Conservation (phyloP, 169 alveolate genomes). For the Plasmodium vivax region DNA sequence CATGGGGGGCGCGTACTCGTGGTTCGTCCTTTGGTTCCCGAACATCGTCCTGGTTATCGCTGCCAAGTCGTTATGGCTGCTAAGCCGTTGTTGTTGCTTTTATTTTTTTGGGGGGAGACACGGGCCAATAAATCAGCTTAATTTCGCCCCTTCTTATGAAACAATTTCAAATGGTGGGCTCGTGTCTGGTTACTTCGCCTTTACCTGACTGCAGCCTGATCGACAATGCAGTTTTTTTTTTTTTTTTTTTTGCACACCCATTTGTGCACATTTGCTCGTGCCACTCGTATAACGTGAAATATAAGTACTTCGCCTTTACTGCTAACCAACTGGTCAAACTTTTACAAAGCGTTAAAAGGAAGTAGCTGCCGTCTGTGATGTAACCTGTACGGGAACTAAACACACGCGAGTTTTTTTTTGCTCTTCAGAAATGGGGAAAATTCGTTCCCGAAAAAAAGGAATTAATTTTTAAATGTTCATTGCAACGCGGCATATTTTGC, state of each 20-base stretch:
- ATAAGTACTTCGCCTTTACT: background rate
- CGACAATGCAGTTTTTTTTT: background rate
- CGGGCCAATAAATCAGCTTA: background rate
- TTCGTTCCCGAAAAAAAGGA: background rate
- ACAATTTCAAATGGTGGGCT: background rate
- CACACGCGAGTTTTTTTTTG: background rate
- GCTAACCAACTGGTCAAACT: background rate
- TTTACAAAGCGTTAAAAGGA: background rate
- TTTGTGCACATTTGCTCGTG: background rate
- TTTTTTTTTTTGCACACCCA: background rate
- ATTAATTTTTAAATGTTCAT: background rate
- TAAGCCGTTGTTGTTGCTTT: background rate
- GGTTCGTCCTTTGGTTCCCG: slow-evolving; percentile 11
- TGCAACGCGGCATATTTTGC: background rate
- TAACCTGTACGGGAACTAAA: background rate
- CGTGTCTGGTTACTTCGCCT: background rate
- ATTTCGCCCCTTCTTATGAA: background rate
- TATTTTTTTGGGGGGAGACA: background rate
- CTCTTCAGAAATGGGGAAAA: background rate
- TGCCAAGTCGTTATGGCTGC: background rate
- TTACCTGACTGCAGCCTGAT: background rate
- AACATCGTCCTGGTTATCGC: background rate
- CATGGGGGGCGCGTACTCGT: slow-evolving; percentile 51
- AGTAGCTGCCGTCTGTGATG: background rate
- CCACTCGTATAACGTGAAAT: background rate